Evolutionary conservation across 1,139 yeast species (phyloP).

Genomic region (Kazachstania sp.): DNA sequence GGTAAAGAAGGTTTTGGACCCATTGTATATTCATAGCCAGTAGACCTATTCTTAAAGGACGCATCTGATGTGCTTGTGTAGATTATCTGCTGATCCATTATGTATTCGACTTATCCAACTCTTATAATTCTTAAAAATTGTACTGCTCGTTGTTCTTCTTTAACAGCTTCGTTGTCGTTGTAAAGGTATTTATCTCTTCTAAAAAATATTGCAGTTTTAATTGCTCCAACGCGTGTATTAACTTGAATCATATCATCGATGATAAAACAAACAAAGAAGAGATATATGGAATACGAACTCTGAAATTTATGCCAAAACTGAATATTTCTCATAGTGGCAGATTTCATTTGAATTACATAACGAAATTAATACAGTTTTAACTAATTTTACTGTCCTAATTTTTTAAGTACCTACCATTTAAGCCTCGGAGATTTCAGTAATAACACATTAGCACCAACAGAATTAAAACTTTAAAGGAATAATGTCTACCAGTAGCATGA

Average conservation of each 20-base stretch:
- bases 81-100: conserved; percentile 5
- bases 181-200: not conserved
- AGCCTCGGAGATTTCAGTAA: too few species aligned
- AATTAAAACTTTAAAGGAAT: too few species aligned
- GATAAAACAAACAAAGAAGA: not conserved
- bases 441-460: too few species aligned
- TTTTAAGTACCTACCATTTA: too few species aligned
- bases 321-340: too few species aligned
- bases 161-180: too few species aligned
- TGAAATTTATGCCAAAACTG: too few species aligned
- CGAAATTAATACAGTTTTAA: too few species aligned
- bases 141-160: not conserved
- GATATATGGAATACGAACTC: not conserved
- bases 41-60: not conserved
- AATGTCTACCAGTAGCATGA: not conserved
- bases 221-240: too few species aligned
- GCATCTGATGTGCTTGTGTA: conserved; percentile 5
- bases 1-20: conserved; percentile 4
- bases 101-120: not conserved
- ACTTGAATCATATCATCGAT: too few species aligned
- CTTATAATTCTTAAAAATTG: not conserved
- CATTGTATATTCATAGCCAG: conserved; percentile 6
- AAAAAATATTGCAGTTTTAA: not conserved
- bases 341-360: too few species aligned
- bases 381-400: too few species aligned